Conservation (phyloP, 768 basidiomycete species). For the Termitomyces sp. region DNA sequence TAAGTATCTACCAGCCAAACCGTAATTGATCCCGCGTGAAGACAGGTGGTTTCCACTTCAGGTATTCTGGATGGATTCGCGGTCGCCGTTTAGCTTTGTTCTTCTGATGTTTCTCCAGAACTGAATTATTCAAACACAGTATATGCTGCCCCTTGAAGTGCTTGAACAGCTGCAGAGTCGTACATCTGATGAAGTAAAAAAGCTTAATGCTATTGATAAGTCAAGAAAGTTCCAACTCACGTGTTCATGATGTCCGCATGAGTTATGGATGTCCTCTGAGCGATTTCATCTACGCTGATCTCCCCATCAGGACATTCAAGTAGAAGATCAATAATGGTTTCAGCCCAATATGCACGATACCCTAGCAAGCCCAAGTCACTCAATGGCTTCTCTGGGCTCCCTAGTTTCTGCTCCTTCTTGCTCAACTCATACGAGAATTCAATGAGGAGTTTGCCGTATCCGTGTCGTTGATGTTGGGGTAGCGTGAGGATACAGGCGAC, state of each 20-base stretch:
- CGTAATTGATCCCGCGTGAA: conserved; percentile 88
- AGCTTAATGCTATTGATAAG: not conserved
- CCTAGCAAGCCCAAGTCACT: conserved; percentile 89
- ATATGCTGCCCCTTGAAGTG: conserved; percentile 95
- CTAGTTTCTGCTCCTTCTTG: conserved; percentile 93
- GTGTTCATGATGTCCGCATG: conserved; percentile 98
- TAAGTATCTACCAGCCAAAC: conserved; percentile 49
- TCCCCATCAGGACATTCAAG: conserved; percentile 70
- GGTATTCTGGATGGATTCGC: conserved; percentile 69
- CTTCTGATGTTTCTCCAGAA: conserved; percentile 89
- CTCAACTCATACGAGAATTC: conserved; percentile 98
- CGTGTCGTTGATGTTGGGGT: conserved; percentile 95
- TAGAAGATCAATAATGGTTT: conserved; percentile 89
- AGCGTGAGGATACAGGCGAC: conserved; percentile 98
- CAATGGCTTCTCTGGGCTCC: conserved; percentile 96
- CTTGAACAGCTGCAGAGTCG: conserved; percentile 90
- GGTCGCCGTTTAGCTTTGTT: conserved; percentile 70
- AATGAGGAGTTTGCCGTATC: conserved; percentile 92
- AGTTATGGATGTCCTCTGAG: conserved; percentile 90
- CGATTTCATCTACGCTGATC: conserved; percentile 94
- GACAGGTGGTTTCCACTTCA: conserved; percentile 94
- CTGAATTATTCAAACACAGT: conserved; percentile 85
- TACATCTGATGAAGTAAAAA: conserved; percentile 67
- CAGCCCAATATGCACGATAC: conserved; percentile 97
- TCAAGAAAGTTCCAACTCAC: conserved; percentile 51